Conservation (phyloP, 2,329 filamentous ascomycete species). For the Ascochyta clinopodiicola region DNA sequence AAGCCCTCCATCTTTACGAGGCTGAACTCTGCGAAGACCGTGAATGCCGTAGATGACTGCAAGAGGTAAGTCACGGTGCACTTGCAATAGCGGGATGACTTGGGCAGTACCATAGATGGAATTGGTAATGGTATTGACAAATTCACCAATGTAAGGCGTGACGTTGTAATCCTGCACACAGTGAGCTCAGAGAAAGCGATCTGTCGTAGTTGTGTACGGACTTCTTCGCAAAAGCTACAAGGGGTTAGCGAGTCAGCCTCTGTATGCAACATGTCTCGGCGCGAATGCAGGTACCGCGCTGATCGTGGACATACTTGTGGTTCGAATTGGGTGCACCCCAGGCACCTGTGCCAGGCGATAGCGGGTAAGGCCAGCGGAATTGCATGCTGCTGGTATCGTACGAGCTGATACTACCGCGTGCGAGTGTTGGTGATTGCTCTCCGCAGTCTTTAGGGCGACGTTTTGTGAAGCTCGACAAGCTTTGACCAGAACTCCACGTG, state of each 20-base stretch:
- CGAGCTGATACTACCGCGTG: not conserved
- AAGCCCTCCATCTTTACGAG: constrained; percentile 35
- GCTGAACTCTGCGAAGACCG: constrained; percentile 38
- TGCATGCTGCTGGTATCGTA: constrained; percentile 24
- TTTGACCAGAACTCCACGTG: constrained; percentile 24
- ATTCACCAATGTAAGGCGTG: constrained; percentile 60
- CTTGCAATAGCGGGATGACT: not conserved
- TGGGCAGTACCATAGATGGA: constrained; percentile 53
- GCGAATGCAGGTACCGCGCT: constrained; percentile 11
- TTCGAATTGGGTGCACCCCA: constrained; percentile 42
- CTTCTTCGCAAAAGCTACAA: constrained; percentile 47
- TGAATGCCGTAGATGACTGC: constrained; percentile 47
- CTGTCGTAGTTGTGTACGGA: not conserved
- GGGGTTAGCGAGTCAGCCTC: constrained; percentile 19
- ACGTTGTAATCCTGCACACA: constrained; percentile 60
- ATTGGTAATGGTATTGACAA: constrained; percentile 62
- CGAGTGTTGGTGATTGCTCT: not conserved
- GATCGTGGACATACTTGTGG: constrained; percentile 38
- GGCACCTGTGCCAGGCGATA: constrained; percentile 25
- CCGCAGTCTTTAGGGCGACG: not conserved
- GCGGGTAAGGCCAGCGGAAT: constrained; percentile 35
- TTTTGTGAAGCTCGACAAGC: constrained; percentile 15
- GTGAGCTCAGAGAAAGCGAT: not conserved
- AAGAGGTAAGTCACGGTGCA: not conserved
- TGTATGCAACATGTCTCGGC: constrained; percentile 3